These are phyloP conservation scores for Kwoniella shandongensis DNA, from an alignment of 768 basidiomycete genomes.

Conservation along the genomic window DNA sequence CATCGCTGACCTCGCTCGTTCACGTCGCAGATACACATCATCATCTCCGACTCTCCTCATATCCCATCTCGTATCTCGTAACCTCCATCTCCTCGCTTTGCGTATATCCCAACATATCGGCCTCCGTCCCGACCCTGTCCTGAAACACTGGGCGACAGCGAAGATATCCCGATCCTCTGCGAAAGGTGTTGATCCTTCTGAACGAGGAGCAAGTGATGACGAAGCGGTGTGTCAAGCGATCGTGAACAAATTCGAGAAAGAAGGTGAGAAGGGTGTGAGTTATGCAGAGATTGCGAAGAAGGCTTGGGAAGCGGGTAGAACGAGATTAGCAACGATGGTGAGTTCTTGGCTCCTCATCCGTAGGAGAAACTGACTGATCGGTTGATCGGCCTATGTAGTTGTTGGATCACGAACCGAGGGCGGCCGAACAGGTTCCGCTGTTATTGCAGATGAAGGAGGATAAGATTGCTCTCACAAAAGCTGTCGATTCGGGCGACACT, in stretches of 20 bases:
- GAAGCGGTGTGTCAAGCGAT: constrained; percentile 76
- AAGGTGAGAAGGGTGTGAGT: constrained; percentile 71
- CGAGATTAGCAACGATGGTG: constrained; percentile 80
- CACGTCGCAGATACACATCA: constrained; percentile 67
- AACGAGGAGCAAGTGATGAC: constrained; percentile 65
- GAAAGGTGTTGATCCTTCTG: constrained; percentile 61
- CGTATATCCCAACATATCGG: constrained; percentile 81
- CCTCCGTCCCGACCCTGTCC: constrained; percentile 78
- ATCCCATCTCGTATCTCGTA: constrained; percentile 76
- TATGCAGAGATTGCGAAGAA: constrained; percentile 92
- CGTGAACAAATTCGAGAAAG: constrained; percentile 81
- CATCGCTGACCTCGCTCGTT: not conserved
- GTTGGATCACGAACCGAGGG: constrained; percentile 83
- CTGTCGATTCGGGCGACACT: constrained; percentile 91
- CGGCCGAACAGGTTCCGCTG: constrained; percentile 91
- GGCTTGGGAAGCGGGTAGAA: constrained; percentile 85
- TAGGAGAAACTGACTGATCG: constrained; percentile 6
- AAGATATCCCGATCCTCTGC: constrained; percentile 70
- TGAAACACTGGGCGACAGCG: constrained; percentile 93
- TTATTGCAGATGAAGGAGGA: constrained; percentile 93
- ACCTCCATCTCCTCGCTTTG: constrained; percentile 86
- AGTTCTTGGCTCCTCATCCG: constrained; percentile 7
- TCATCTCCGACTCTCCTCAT: constrained; percentile 79
- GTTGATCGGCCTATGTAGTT: constrained; percentile 58
- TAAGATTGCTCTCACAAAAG: constrained; percentile 77